Percentiles rank a stretch among this genome's conserved stretches.
Conservation (phyloP, 306 rosid species). For the Cyamopsis tetragonoloba region DNA sequence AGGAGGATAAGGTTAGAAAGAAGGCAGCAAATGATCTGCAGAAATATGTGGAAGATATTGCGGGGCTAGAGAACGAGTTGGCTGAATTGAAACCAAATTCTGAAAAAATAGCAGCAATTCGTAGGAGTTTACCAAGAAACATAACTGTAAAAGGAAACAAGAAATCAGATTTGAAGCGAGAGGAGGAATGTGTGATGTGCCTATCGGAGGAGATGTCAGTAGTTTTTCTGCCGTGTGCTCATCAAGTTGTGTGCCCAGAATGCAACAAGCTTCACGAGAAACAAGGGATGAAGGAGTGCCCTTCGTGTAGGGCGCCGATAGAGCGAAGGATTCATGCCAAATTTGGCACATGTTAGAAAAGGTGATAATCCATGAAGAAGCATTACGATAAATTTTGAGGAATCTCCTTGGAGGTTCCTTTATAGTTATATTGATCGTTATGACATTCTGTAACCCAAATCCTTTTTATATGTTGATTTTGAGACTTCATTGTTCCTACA, state of each 20-base stretch:
- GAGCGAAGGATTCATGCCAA: constrained; percentile 43
- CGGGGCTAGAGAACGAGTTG: constrained; percentile 44
- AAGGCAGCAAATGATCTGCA: constrained; percentile 43
- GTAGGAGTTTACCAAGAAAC: constrained; percentile 14
- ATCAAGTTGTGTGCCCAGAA: constrained; percentile 55
- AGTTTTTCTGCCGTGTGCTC: constrained; percentile 66
- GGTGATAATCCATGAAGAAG: constrained; percentile 3
- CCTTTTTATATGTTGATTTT: constrained; percentile 20
- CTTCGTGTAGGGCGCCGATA: constrained; percentile 61
- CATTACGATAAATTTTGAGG: background rate
- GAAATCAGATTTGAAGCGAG: constrained; percentile 53
- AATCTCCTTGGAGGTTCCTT: constrained; percentile 11
- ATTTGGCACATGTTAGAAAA: constrained; percentile 20
- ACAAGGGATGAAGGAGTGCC: constrained; percentile 69
- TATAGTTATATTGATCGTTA: constrained; percentile 13
- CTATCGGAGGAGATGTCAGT: constrained; percentile 62
- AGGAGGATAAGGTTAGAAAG: constrained; percentile 42
- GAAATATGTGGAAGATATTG: constrained; percentile 41
- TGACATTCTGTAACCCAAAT: background rate
- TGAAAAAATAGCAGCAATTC: constrained; percentile 46
- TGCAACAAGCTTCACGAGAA: constrained; percentile 70
- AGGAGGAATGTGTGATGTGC: constrained; percentile 73
- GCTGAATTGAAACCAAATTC: constrained; percentile 32
- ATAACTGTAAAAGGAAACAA: no score
- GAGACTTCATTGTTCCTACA: constrained; percentile 3